Evolutionary conservation across 83 land plant species (phyloP), one percentile per base, ranked within the genome.

Genomic region (Larix sibirica): DNA sequence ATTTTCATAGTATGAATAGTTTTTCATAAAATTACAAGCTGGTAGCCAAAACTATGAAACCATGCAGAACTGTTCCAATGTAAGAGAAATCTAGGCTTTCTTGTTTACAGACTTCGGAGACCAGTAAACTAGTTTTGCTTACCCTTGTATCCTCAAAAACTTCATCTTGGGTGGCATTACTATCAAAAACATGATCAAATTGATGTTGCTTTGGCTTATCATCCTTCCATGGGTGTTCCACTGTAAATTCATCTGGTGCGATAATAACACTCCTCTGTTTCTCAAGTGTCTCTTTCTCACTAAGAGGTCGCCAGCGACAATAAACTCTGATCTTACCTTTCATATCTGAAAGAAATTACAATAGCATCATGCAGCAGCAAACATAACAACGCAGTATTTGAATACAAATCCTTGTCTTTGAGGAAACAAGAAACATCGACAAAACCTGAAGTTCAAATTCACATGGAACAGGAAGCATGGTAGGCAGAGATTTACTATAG

Each of bases 91-190:
- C 4, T 56, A 67, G 16, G 63, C 23, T 60, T 79, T 24, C 58
- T 20, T 24, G 47, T 5, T 40, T 33, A 8, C 77, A 2, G 12
- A 40, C 1, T 62, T 67, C 17, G 13, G 68, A 63, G 36, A 60
- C 31, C 18, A 67, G 14, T 31, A 60, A 50, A 23, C 76, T 33
- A 78, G 79, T 17, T 4, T 62, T 56, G 62, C 77, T 38, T 84
- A 90, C 99, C 96, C 90, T 88, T 70, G 99, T 98, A 85, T 96
- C 99, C 77, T 94, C 97, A 90, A 98, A 98, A n/a, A 98, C 89
- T 62, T 90, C 94, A 28, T 98, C 99, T 73, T 98, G 99, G 6
- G 92, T 85, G 13, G 96, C 87, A 87, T 23, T 63, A 24, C 86
- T 84, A 90, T 95, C 99, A 85, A 96, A 98, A 67, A 98, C 97